Base-by-base conservation (phyloP, 1,284 basidiomycete genomes). In the Moesziomyces parantarcticus region DNA sequence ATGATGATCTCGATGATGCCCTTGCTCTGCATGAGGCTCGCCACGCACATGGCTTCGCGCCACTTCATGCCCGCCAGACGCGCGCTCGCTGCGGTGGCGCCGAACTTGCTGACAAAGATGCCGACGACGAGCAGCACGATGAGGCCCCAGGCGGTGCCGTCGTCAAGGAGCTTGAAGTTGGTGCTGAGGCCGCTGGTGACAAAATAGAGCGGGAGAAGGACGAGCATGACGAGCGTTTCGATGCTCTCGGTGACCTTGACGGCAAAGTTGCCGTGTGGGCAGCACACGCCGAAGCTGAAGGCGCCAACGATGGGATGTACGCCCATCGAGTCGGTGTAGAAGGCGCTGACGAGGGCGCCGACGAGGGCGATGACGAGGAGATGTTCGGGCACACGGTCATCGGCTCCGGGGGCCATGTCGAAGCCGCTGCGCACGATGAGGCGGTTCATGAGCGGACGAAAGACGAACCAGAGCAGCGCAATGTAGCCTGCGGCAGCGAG, bases 1-100 rank as follows among this genome's bases (percentile, higher is more conserved):
- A 77, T 77, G 54, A 77, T 69, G 58, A 77, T 63, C 58, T 77
- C 75, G 48, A 77, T 77, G 53, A 77, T 72, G 26, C 72, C 68
- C 48, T 77, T 77, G 55, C 63, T 72, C 57, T 75, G 73, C 72
- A 70, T 73, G 13, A 77, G 54, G 41, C 59, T 61, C 13, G 61
- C 75, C 3, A 77, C 66, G 46, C 60, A 65, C 62, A 75, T 68
- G 25, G 75, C 47, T 29, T 77, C 61, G 11, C 72, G 46, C 75
- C 75, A 77, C 3, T 47, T 52, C 61, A 77, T 56, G 1, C 75
- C 75, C 10, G 75, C 41, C 9, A 75, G 25, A 14, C 54, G 55
- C 22, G 75, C 67, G n/a, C 56, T 65, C 11, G 57, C 49, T 8
- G 75, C 57, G 14, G 75, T 77, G 8, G 60, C 62, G 29, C 62